A percentile compares a stretch with the other conserved stretches of the same genome.
Evolutionary conservation across 1,139 yeast species (phyloP).

Genomic region (Yamadazyma songkhlaensis): DNA sequence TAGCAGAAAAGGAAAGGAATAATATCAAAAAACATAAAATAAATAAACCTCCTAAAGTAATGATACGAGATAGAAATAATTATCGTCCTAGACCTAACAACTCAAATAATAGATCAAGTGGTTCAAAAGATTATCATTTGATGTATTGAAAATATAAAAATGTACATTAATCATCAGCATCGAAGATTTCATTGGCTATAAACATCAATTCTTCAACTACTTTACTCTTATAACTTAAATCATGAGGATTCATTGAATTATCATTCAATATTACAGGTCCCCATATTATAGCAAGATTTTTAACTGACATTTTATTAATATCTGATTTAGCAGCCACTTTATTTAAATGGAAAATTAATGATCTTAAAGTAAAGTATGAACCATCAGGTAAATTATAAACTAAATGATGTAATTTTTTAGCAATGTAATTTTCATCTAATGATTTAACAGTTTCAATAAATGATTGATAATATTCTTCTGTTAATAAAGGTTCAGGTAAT

Average conservation of each 20-base stretch:
- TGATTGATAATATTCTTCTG: slow-evolving; percentile 52
- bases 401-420: slow-evolving; percentile 79
- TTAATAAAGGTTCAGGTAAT: slow-evolving; percentile 69
- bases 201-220: slow-evolving; percentile 80
- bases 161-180: slow-evolving; percentile 47
- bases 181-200: slow-evolving; percentile 87
- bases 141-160: slow-evolving; percentile 9
- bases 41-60: slow-evolving; percentile 27
- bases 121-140: slow-evolving; percentile 7
- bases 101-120: background rate
- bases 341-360: slow-evolving; percentile 79
- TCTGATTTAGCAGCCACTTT: slow-evolving; percentile 65
- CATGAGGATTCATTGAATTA: slow-evolving; percentile 65
- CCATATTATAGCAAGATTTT: slow-evolving; percentile 85
- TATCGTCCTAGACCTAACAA: background rate
- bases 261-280: slow-evolving; percentile 82
- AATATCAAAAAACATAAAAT: slow-evolving; percentile 8
- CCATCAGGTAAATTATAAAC: slow-evolving; percentile 92
- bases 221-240: slow-evolving; percentile 75
- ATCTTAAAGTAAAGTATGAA: slow-evolving; percentile 86
- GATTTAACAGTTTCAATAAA: slow-evolving; percentile 72
- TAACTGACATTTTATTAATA: slow-evolving; percentile 75
- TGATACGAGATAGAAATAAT: too few relatives aligned
- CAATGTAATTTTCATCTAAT: slow-evolving; percentile 49
- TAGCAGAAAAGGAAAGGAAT: slow-evolving; percentile 4